A percentile compares a stretch with the other conserved stretches of the same genome.
Evolutionary conservation across 2,329 filamentous ascomycete species (phyloP).

Genomic region (Fusarium agapanthi): DNA sequence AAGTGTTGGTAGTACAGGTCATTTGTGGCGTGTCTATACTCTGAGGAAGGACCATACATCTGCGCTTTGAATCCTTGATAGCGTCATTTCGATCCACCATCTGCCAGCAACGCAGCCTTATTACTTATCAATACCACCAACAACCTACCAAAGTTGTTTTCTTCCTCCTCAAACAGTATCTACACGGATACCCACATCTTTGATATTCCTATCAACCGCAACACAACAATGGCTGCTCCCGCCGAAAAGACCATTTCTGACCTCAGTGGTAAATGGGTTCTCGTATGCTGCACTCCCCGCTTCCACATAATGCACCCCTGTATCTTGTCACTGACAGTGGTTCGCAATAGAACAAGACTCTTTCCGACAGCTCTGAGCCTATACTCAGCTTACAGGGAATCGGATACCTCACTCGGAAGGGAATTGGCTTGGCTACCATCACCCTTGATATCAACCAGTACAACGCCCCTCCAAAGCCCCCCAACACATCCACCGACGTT

Average conservation of each 20-base stretch:
- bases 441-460: conserved; percentile 70
- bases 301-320: background rate
- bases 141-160: background rate
- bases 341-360: conserved; percentile 71
- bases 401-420: conserved; percentile 76
- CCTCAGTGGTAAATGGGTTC: conserved; percentile 73
- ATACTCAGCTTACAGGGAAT: conserved; percentile 78
- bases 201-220: background rate
- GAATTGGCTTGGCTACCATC: conserved; percentile 73
- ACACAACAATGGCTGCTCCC: conserved; percentile 74
- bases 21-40: background rate
- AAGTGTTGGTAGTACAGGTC: background rate
- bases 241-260: conserved; percentile 71
- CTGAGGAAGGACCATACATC: conserved; percentile 4
- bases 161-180: background rate
- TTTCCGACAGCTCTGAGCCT: conserved; percentile 74
- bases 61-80: conserved; percentile 14
- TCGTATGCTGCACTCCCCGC: conserved; percentile 60
- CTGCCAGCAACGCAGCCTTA: conserved; percentile 8
- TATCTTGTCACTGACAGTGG: conserved; percentile 4
- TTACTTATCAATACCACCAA: background rate
- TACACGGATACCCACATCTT: background rate
- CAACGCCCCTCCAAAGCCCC: conserved; percentile 53
- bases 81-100: conserved; percentile 34
- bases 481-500: conserved; percentile 50